phyloP scores from a whole-genome alignment of 1,139 yeast species.

The Saccharomycopsis hybrid region DNA sequence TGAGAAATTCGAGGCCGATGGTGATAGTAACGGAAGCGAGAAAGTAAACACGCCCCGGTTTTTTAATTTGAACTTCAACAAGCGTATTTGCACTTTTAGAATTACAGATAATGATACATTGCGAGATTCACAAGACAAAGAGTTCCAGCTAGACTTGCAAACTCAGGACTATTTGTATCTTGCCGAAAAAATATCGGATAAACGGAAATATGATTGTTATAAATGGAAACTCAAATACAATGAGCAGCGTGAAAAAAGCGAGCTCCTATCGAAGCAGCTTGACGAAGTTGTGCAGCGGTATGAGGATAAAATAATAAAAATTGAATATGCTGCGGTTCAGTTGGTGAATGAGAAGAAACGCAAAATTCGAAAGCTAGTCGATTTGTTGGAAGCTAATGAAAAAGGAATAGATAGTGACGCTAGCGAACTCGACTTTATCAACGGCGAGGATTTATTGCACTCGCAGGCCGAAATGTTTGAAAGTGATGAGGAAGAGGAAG shows the following conservation, averaged over 20 bases:
- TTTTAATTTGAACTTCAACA: not conserved
- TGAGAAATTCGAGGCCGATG: not conserved
- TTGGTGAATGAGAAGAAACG: conserved; percentile 11
- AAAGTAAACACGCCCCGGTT: not conserved
- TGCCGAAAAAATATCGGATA: not conserved
- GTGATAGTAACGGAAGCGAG: not conserved
- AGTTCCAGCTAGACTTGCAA: not conserved
- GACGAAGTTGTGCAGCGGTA: not conserved
- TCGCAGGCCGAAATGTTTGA: not conserved
- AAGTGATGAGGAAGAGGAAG: not conserved
- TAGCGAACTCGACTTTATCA: not conserved
- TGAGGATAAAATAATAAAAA: not conserved
- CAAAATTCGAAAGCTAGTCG: conserved; percentile 3
- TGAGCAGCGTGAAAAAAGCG: not conserved
- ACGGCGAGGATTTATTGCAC: conserved; percentile 1
- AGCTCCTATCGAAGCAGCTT: not conserved
- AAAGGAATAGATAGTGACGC: not conserved
- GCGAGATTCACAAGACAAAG: not conserved
- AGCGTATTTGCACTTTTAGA: conserved; percentile 2
- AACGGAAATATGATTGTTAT: not conserved
- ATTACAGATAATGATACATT: not conserved
- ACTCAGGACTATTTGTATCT: conserved; percentile 7
- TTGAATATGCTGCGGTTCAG: conserved; percentile 2
- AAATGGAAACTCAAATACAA: no score
- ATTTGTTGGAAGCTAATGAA: not conserved